Conservation (phyloP, 257 asterid species). For the Jacaranda copaia region DNA sequence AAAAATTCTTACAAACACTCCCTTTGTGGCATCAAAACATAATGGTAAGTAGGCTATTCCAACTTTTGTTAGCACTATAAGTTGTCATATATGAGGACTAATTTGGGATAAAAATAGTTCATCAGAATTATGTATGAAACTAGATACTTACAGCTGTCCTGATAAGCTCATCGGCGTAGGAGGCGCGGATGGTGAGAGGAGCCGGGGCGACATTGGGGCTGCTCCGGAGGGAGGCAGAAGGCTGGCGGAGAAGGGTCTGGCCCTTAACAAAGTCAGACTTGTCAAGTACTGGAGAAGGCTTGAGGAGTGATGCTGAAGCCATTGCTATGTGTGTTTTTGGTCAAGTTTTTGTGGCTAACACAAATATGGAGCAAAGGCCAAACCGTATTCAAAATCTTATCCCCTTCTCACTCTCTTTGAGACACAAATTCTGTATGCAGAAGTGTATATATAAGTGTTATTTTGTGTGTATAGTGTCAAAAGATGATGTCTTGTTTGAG, state of each 20-base stretch:
- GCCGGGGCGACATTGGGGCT: constrained; percentile 51
- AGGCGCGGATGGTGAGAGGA: constrained; percentile 64
- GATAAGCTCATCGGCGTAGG: constrained; percentile 90
- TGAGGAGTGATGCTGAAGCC: constrained; percentile 93
- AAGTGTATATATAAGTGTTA: constrained; percentile 47
- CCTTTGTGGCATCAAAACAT: too few relatives aligned
- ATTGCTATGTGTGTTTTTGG: constrained; percentile 41
- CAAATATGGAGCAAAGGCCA: constrained; percentile 27
- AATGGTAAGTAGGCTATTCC: too few relatives aligned
- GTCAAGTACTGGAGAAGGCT: constrained; percentile 76
- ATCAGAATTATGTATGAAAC: too few relatives aligned
- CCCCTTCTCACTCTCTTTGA: constrained; percentile 55
- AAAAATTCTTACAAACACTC: too few relatives aligned
- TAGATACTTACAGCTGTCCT: constrained; percentile 74
- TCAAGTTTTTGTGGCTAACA: constrained; percentile 9
- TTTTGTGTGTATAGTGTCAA: constrained; percentile 26
- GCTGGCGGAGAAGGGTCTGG: constrained; percentile 69
- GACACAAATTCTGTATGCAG: constrained; percentile 39
- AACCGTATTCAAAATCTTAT: constrained; percentile 54
- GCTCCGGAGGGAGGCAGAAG: constrained; percentile 64
- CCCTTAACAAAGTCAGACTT: constrained; percentile 85
- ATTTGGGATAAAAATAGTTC: too few relatives aligned
- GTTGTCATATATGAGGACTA: too few relatives aligned
- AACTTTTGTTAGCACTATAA: too few relatives aligned
- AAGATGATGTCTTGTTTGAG: constrained; percentile 67